phyloP scores from a whole-genome alignment of 371 early-diverging fungal genomes.

The Mortierella sp. region DNA sequence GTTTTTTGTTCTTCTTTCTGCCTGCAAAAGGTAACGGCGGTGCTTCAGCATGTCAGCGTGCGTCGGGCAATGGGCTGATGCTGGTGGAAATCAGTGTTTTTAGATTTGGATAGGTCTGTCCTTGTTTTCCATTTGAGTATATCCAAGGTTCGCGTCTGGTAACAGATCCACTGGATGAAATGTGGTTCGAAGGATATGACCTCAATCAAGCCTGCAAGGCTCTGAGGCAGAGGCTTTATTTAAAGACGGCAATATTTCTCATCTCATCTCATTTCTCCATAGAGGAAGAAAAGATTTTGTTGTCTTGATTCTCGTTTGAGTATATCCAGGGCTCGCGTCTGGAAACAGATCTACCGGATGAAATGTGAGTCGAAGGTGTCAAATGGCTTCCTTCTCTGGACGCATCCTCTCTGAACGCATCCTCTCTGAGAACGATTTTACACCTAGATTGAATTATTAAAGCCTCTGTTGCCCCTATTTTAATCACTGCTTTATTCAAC shows the following conservation, averaged over 20 bases:
- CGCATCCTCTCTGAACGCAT: conserved; percentile 1
- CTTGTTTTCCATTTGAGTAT: conserved; percentile 33
- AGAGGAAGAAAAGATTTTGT: conserved; percentile 17
- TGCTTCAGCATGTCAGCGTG: conserved; percentile 4
- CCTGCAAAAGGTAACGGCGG: not conserved
- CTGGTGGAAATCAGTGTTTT: conserved; percentile 18
- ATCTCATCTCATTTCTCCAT: conserved; percentile 13
- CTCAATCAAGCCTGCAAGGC: conserved; percentile 23
- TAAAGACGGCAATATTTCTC: conserved; percentile 9
- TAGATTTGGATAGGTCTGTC: conserved; percentile 13
- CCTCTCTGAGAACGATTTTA: conserved; percentile 12
- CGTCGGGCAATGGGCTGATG: not conserved
- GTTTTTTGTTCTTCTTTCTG: not conserved
- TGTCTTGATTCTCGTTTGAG: conserved; percentile 31
- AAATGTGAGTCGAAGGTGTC: conserved; percentile 25
- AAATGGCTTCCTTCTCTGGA: conserved; percentile 10
- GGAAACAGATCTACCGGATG: conserved; percentile 28
- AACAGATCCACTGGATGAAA: conserved; percentile 31
- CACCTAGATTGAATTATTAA: conserved; percentile 4
- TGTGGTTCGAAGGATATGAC: conserved; percentile 27
- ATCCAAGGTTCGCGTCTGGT: conserved; percentile 37
- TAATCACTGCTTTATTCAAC: conserved; percentile 12
- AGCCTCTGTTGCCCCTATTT: not conserved
- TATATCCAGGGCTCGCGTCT: conserved; percentile 38
- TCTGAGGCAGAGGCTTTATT: conserved; percentile 19